Evolutionary conservation across 2,329 filamentous ascomycete genomes (phyloP), one percentile per base, ranked within the genome.

Genomic region (Cytospora schulzeri): DNA sequence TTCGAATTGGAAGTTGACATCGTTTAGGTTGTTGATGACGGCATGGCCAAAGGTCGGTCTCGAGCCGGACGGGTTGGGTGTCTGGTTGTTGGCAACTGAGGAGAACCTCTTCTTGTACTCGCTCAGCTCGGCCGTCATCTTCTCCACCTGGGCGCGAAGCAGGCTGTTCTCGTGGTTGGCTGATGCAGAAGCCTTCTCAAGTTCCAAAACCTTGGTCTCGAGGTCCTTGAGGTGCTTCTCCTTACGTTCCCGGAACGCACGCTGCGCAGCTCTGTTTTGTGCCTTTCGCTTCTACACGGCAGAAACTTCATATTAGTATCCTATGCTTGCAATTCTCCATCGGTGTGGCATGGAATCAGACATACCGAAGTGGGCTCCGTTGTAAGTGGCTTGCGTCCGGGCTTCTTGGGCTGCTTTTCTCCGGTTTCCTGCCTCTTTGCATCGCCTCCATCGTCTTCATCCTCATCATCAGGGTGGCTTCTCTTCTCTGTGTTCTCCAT

Each of bases 291-390:
- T 96, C 92, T 96, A 72, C 55, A 68, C 38, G 12, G 38, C 33
- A 0, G 22, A 6, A 57, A 35, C 48, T 9, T 55, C 65, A 70
- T 76, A 70, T 76, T 70, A 76, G 73, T 68, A 66, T 41, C 29
- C 26, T 33, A 38, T 14, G 24, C 50, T 17, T 53, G 19, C 53
- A 29, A 17, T 35, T 55, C 52, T n/a, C 24, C 29, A 31, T 41
- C 38, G 17, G 59, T 24, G 55, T 31, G 31, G 53, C 48, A 26
- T 62, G 24, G 53, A 66, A 63, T 64, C 56, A 56, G 50, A 87
- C 93, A 81, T 88, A 98, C 94, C 70, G 93, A 95, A 70, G 91
- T 98, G 28, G 95, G 95, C 77, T 98, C 95, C 26, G 92, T 96
- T 56, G 92, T 98, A 72, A 98, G 83, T 24, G 94, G 95, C 82